These are phyloP conservation scores for Cyclostephanos invisitatus DNA, from an alignment of 108 stramenopile genomes.

Conservation along the genomic window DNA sequence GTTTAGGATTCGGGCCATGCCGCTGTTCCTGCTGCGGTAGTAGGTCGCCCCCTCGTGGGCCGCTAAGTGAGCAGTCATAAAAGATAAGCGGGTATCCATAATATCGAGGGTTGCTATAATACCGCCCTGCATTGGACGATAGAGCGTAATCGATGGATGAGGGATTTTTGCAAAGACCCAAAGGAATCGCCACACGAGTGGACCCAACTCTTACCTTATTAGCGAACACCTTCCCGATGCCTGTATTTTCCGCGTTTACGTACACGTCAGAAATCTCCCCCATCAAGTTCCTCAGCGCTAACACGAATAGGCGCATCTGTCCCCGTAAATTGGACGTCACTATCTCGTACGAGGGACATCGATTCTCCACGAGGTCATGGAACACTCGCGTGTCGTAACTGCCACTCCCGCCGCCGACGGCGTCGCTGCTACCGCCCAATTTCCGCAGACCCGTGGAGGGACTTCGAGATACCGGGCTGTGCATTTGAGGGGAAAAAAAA, in stretches of 20 bases:
- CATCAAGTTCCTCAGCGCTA: constrained; percentile 29
- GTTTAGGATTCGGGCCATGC: constrained; percentile 33
- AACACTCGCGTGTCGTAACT: constrained; percentile 39
- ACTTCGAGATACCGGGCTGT: background rate
- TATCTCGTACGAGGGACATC: constrained; percentile 43
- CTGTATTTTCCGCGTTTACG: constrained; percentile 49
- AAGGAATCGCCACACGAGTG: background rate
- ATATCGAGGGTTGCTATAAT: constrained; percentile 47
- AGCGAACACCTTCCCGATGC: constrained; percentile 47
- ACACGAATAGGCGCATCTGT: constrained; percentile 54
- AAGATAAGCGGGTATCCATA: constrained; percentile 42
- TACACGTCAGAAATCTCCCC: constrained; percentile 39
- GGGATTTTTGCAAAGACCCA: background rate
- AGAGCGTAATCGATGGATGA: background rate
- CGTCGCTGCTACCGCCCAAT: background rate
- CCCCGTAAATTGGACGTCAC: constrained; percentile 48
- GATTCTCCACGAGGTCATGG: constrained; percentile 16
- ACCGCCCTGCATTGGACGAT: constrained; percentile 37
- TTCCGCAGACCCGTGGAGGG: background rate
- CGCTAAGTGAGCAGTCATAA: constrained; percentile 51
- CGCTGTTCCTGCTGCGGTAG: constrained; percentile 45
- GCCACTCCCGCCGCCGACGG: background rate
- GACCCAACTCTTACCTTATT: constrained; percentile 30
- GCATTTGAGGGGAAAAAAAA: background rate
- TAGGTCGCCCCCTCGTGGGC: constrained; percentile 52